Base-by-base conservation (phyloP, 495 filamentous ascomycete genomes). In the Hypomontagnella submonticulosa region DNA sequence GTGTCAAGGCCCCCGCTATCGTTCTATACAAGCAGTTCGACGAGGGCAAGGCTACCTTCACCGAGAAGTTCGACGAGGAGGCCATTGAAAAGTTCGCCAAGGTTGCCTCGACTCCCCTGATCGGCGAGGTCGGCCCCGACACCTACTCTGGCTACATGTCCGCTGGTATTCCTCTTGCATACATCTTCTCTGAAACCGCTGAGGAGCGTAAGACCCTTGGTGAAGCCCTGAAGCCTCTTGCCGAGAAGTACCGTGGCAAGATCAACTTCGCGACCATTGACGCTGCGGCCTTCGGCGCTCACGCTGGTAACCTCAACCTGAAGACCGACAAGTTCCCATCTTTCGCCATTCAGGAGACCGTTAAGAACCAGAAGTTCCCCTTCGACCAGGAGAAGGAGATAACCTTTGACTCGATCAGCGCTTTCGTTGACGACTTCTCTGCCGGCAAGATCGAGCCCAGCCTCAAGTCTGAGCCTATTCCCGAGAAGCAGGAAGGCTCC, bases 181-280 rank as follows among this genome's bases (percentile, higher is more conserved):
- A 98, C 79, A 96, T 99, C 79, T 99, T 99, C 80, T 90, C 94
- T 66, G 93, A 97, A 81, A 96, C 90, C 32, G 73, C 87, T 30
- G 95, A 98, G 78, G 92, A 96, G 81, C 93, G 95, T 62, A 87
- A 88, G 73, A 81, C 87, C 69, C 87, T 97, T 71, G 83, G 90
- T 63, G 84, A 88, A 16, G 70, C 72, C 32, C 76, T 88, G 60
- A 90, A 84, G 78, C 79, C 88, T 63, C 71, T 92, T 69, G 89
- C 89, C 49, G 79, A 86, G 76, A 83, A 88, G 76, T 86, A 88
- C 78, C 92, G 90, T 75, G 93, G 94, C 66, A 85, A 84, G 60
- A 85, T 98, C 81, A 97, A 96, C 88, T 92, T 98, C 76, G 95
- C 93, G 61, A 98, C 95, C 67, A 97, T 99, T 71, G 95, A 99